Percentiles rank a stretch among this genome's conserved stretches.
Evolutionary conservation across 495 filamentous ascomycete species (phyloP).

Genomic region (Aspergillus conjunctus): DNA sequence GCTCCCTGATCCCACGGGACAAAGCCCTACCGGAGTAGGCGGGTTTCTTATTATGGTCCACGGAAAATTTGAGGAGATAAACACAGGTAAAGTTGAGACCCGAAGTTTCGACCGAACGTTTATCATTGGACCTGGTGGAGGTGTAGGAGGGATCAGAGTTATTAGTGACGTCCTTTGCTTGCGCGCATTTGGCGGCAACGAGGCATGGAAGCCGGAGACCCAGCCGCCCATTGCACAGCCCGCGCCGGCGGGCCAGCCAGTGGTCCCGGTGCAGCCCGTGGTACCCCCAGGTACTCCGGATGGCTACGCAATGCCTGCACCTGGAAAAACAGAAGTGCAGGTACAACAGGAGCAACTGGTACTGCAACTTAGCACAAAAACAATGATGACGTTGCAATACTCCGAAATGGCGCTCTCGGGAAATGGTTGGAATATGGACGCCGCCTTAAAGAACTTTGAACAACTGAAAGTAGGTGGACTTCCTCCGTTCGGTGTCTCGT

Average conservation of each 20-base stretch:
- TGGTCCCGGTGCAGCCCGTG: constrained; percentile 12
- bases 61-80: constrained; percentile 78
- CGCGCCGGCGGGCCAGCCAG: constrained; percentile 15
- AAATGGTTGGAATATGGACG: constrained; percentile 73
- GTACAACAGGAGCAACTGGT: constrained; percentile 64
- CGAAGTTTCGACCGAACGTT: constrained; percentile 88
- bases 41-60: constrained; percentile 80
- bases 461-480: constrained; percentile 47
- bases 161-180: constrained; percentile 78
- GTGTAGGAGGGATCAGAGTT: constrained; percentile 66
- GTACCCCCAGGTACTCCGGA: constrained; percentile 33
- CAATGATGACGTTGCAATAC: constrained; percentile 71
- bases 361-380: constrained; percentile 64
- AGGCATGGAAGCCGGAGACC: constrained; percentile 57
- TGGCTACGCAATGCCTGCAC: constrained; percentile 45
- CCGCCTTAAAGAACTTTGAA: constrained; percentile 67
- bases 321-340: constrained; percentile 45
- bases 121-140: constrained; percentile 73
- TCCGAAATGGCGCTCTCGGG: constrained; percentile 70
- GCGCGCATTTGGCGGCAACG: constrained; percentile 63
- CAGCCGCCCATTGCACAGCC: constrained; percentile 25
- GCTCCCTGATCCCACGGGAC: constrained; percentile 69
- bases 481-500: not conserved
- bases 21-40: constrained; percentile 63
- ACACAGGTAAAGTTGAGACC: constrained; percentile 54